Evolutionary conservation across 2,329 filamentous ascomycete species (phyloP), one percentile per base, ranked within the genome.

Genomic region (Aspergillaceae sp.): DNA sequence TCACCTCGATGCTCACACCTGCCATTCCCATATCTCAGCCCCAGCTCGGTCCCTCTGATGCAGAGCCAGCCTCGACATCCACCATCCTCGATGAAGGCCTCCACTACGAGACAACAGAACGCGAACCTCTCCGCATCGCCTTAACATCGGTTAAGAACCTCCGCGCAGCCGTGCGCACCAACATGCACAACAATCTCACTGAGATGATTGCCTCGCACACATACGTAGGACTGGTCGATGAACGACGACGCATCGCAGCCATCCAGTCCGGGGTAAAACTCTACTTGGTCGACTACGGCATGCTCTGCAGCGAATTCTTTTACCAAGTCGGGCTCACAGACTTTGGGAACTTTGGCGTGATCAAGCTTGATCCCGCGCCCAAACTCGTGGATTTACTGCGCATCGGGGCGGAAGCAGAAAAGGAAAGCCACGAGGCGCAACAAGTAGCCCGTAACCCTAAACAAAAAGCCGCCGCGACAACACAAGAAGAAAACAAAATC

Each of bases 241-340:
- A 91, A 59, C 79, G 77, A 36, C 83, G 88, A 42, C 86, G 92
- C 7, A 79, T 98, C 8, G 90, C 83, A n/a, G 89, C 92, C 10
- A 86, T 98, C 34, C 92, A 98, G 68, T 83, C 87, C 33, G 92
- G 91, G 9, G 85, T 97, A 6, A 94, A 90, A 62, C 77, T 98
- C 5, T 96, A 86, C 64, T 78, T 98, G 26, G 76, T 98, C 44
- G 92, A 98, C 66, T 98, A 98, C 60, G 92, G 89, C 7, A 82
- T 91, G 62, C 72, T 86, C 1, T 86, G 82, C 63, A 86, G 82
- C 51, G 91, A 97, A 57, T 94, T 91, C 64, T 94, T 97, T 65
- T 98, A 98, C 69, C 92, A 98, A 68, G 71, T 97, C 19, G 91
- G 89, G 0, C 77, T 98, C 33, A 94, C 89, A 0, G 89, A 98